Evolutionary conservation across 2,329 filamentous ascomycete genomes (phyloP).

Genomic region (Ophiocordyceps camponoti-saundersi): DNA sequence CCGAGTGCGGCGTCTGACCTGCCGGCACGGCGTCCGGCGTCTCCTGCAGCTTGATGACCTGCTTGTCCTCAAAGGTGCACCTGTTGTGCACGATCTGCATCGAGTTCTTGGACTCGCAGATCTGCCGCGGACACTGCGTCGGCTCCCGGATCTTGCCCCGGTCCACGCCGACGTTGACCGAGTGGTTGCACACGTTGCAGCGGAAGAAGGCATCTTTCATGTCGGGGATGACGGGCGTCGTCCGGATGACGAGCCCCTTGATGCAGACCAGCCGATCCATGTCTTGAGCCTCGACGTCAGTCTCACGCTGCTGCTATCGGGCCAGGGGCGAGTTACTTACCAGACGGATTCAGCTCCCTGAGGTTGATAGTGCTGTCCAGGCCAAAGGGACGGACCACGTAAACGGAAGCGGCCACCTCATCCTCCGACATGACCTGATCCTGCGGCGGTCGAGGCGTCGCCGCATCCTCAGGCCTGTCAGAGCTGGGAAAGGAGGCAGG

Average conservation of each 20-base stretch:
- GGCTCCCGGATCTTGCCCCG: slow-evolving; percentile 93
- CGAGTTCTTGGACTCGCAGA: slow-evolving; percentile 75
- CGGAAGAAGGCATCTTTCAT: slow-evolving; percentile 99
- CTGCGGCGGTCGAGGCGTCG: slow-evolving; percentile 21
- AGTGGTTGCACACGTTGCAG: slow-evolving; percentile 85
- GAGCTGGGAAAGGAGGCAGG: slow-evolving; percentile 65
- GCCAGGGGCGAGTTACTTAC: slow-evolving; percentile 18
- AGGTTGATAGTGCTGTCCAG: slow-evolving; percentile 78
- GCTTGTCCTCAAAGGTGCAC: slow-evolving; percentile 88
- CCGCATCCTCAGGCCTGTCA: slow-evolving; percentile 39
- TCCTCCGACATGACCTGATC: slow-evolving; percentile 48
- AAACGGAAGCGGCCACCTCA: slow-evolving; percentile 64
- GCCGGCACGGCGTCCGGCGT: slow-evolving; percentile 90
- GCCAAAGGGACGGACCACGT: slow-evolving; percentile 79
- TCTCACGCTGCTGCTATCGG: background rate
- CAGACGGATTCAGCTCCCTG: slow-evolving; percentile 81
- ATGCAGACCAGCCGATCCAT: slow-evolving; percentile 93
- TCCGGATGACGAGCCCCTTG: slow-evolving; percentile 89
- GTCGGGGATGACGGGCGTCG: slow-evolving; percentile 91
- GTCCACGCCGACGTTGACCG: slow-evolving; percentile 78
- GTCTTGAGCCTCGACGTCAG: slow-evolving; percentile 27
- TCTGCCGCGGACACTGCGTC: slow-evolving; percentile 67
- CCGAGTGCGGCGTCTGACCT: slow-evolving; percentile 92
- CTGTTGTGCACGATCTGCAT: slow-evolving; percentile 98
- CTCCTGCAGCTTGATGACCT: slow-evolving; percentile 96